Conservation (phyloP, 495 filamentous ascomycete species). For the Penicillium lagena region DNA sequence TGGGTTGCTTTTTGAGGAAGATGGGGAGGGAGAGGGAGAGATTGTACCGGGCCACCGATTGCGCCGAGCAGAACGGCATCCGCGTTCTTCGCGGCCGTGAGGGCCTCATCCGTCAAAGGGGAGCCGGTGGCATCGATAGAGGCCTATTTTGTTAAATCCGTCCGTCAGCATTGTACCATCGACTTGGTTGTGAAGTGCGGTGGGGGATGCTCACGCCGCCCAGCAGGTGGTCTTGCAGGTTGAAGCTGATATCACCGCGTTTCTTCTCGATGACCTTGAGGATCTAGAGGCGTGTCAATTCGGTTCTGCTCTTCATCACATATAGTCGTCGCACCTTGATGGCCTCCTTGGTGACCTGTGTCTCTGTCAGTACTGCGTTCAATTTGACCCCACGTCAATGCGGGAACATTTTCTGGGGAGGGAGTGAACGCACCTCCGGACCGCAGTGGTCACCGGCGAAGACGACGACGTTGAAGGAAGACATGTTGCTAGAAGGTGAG, state of each 20-base stretch:
- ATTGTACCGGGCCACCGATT: conserved; percentile 77
- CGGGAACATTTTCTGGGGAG: background rate
- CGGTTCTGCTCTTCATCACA: conserved; percentile 1
- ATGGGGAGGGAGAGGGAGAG: background rate
- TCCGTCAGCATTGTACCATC: background rate
- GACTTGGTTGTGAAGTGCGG: background rate
- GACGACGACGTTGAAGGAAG: conserved; percentile 55
- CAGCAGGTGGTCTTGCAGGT: conserved; percentile 86
- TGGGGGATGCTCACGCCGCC: conserved; percentile 68
- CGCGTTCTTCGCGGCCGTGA: conserved; percentile 78
- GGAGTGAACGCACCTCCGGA: conserved; percentile 64
- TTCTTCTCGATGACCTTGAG: conserved; percentile 69
- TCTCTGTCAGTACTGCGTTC: conserved; percentile 1
- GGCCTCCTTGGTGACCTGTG: conserved; percentile 60
- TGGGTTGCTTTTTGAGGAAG: background rate
- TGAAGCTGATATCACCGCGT: conserved; percentile 62
- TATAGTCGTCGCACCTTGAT: conserved; percentile 59
- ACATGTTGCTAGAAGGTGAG: conserved; percentile 22
- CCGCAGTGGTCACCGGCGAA: conserved; percentile 91
- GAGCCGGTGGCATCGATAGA: conserved; percentile 80
- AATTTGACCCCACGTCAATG: conserved; percentile 6
- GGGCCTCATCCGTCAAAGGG: conserved; percentile 78
- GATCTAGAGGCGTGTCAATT: conserved; percentile 18
- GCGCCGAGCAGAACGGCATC: conserved; percentile 92
- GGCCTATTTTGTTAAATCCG: conserved; percentile 26